Evolutionary conservation across 768 basidiomycete genomes (phyloP), one percentile per base, ranked within the genome.

Genomic region (Lactarius akahatsu): DNA sequence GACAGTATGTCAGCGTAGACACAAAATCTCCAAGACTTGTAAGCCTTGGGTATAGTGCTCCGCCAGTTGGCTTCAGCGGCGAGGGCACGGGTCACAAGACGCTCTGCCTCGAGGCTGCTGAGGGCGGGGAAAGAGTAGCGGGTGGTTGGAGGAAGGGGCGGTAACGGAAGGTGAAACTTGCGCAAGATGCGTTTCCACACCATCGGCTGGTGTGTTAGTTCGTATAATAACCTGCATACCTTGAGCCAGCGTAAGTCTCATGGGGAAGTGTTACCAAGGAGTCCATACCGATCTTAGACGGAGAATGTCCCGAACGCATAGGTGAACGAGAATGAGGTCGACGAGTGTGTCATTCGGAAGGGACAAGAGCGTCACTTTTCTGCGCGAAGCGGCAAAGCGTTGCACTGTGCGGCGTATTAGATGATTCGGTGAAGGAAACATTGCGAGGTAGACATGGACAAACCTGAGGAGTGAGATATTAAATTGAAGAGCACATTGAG

Each of bases 61-160:
- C 65, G 57, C 70, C 70, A 71, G 69, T 71, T 71, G n/a, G 70
- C 68, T 40, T 71, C 68, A 11, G 65, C 61, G 6, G 68, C 58
- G 36, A 71, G 62, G 20, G 69, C 59, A 30, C 70, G 70, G 28
- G 61, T 47, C 10, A 71, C 59, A 16, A 71, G 36, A 32, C 69
- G 68, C 45, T 71, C 70, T 16, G 70, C 63, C 40, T 71, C 70
- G 10, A 71, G 57, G 43, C 68, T 69, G 34, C 68, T 71, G 40
- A 71, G 64, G 18, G 30, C 50, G 1, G 57, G 41, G 28, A 66
- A 70, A 15, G 64, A 63, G 45, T 71, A 71, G 32, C 59, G 68
- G 4, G 59, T 40, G 7, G 70, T 69, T 3, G 68, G 70, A 23
- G 70, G 70, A 2, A 71, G 59, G 0, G 70, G 70, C 34, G 68